Base-by-base conservation (phyloP, 2,329 filamentous ascomycete species). In the Penicillium digitatum region DNA sequence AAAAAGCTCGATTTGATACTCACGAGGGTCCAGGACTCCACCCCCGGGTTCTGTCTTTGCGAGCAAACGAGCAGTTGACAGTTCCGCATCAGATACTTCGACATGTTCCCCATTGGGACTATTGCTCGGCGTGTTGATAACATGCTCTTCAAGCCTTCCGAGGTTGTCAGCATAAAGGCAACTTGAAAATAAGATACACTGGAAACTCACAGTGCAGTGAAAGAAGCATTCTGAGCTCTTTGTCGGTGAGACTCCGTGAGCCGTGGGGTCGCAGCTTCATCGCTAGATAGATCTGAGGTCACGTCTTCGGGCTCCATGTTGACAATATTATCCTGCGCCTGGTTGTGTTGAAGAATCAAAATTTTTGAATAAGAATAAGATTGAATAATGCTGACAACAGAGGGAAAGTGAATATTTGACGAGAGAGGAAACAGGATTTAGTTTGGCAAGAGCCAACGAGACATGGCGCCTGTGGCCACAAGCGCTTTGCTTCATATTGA, bases 1-100 rank as follows among this genome's bases (percentile, higher is more conserved):
- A 66, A 94, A 97, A 0, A 99, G 81, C 69, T 97, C 93, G 12
- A 89, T 77, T 70, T 99, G 94, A 67, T 97, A 99, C 66, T 96
- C 90, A 46, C 93, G 82, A 0, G 92, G 90, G 50, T 85, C 87
- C 11, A 85, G 82, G 56, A 94, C 91, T 50, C 90, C 89, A 34
- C 73, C 66, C 2, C 73, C 73, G 6, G 75, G 74, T 44, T 81
- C 78, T 59, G 83, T 77, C 55, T 79, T 80, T 8, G 77, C 76
- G 49, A 85, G 72, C 5, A 85, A 72, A 43, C 78, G 74, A n/a
- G 75, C 74, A 38, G 81, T 80, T 1, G 81, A 84, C 20, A 82
- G 73, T 45, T 81, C 78, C 50, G 81, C 75, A 22, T 77, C 74
- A 5, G 61, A 57, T n/a, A 60, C 12, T 16, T 18, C 27, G 16